Conservation (phyloP, 2,329 filamentous ascomycete genomes). For the Alternaria sp. region DNA sequence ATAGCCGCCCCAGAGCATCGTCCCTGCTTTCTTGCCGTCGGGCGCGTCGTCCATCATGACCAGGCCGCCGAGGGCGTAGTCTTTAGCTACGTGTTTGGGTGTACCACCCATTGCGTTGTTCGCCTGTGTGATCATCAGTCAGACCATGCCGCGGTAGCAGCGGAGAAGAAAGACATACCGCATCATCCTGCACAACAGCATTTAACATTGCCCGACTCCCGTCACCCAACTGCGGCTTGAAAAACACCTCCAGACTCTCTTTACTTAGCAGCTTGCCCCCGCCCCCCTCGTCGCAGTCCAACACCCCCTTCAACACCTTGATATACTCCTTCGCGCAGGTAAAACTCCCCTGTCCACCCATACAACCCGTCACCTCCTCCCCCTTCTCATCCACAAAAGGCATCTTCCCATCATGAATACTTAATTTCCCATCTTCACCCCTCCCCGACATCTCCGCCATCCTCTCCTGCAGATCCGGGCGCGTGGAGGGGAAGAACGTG, state of each 20-base stretch:
- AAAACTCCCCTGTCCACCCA: slow-evolving; percentile 37
- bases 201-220: slow-evolving; percentile 18
- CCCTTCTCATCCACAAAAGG: slow-evolving; percentile 24
- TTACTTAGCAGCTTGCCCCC: slow-evolving; percentile 27
- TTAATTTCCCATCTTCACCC: slow-evolving; percentile 20
- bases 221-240: slow-evolving; percentile 38
- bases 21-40: slow-evolving; percentile 32
- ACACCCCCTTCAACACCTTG: slow-evolving; percentile 38
- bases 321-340: slow-evolving; percentile 32
- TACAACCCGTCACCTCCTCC: slow-evolving; percentile 24
- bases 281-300: slow-evolving; percentile 33
- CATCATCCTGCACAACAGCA: slow-evolving; percentile 45
- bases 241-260: slow-evolving; percentile 35
- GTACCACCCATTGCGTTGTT: slow-evolving; percentile 37
- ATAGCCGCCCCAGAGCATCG: slow-evolving; percentile 43
- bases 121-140: slow-evolving; percentile 2
- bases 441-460: slow-evolving; percentile 40
- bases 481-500: slow-evolving; percentile 57
- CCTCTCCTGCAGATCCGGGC: slow-evolving; percentile 28
- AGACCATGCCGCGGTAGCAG: too few species aligned
- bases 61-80: slow-evolving; percentile 43
- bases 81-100: slow-evolving; percentile 18
- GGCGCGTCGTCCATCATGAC: slow-evolving; percentile 26
- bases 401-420: slow-evolving; percentile 1
- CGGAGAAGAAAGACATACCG: slow-evolving; percentile 14